Conservation (phyloP, 2,329 filamentous ascomycete genomes). For the Ramularia endophylla region DNA sequence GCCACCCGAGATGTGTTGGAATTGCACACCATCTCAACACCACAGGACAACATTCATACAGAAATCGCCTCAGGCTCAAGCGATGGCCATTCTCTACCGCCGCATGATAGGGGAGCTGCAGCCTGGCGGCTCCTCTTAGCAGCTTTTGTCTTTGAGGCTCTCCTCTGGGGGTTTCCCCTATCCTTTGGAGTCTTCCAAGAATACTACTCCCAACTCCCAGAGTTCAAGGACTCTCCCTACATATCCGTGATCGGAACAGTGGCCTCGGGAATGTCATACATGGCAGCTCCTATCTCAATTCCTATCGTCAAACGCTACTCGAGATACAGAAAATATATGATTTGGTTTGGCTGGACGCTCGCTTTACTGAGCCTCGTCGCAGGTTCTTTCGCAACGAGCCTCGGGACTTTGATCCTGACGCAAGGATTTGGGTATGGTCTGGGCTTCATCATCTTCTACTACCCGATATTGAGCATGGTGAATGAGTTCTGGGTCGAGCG, state of each 20-base stretch:
- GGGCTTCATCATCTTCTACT: slow-evolving; percentile 48
- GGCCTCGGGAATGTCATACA: slow-evolving; percentile 52
- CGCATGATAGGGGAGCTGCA: slow-evolving; percentile 17
- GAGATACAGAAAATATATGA: slow-evolving; percentile 37
- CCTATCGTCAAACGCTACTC: slow-evolving; percentile 35
- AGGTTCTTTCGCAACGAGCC: slow-evolving; percentile 44
- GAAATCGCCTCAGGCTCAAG: too few relatives aligned
- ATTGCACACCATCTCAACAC: too few relatives aligned
- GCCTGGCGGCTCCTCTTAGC: slow-evolving; percentile 22
- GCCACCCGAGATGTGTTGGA: too few relatives aligned
- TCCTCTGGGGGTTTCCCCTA: slow-evolving; percentile 59
- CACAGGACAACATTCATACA: too few relatives aligned
- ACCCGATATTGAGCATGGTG: slow-evolving; percentile 26
- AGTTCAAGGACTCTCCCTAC: slow-evolving; percentile 48
- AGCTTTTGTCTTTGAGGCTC: slow-evolving; percentile 46
- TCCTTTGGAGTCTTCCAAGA: slow-evolving; percentile 66
- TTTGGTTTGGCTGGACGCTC: slow-evolving; percentile 40
- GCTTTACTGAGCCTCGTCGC: slow-evolving; percentile 21
- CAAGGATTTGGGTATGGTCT: slow-evolving; percentile 56
- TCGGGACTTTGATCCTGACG: slow-evolving; percentile 51
- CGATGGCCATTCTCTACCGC: slow-evolving; percentile 12
- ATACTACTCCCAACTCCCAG: slow-evolving; percentile 56
- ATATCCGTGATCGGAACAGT: slow-evolving; percentile 62
- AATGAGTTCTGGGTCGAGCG: slow-evolving; percentile 30
- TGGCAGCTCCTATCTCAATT: slow-evolving; percentile 48